Percentiles rank a stretch among this genome's conserved stretches.
phyloP scores from a whole-genome alignment of 257 asterid genomes.

The Capsicum rhomboideum region DNA sequence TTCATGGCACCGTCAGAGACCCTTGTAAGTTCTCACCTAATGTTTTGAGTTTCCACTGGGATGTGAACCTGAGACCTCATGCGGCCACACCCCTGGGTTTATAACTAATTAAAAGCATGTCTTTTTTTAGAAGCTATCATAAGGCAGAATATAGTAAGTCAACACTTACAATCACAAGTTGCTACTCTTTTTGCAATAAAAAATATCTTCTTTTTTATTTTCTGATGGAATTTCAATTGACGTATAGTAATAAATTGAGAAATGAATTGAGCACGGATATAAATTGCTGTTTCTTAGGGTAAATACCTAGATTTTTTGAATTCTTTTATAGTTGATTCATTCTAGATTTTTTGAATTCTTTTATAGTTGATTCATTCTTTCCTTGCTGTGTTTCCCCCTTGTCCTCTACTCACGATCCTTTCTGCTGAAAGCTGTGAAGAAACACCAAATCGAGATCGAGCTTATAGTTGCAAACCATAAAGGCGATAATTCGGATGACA shows the following conservation, averaged over 20 bases:
- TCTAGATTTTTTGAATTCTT: no score
- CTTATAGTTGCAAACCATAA: no score
- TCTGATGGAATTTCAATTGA: background rate
- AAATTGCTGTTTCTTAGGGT: background rate
- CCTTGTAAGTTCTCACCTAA: conserved; percentile 52
- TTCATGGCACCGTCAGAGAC: conserved; percentile 69
- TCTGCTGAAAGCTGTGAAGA: background rate
- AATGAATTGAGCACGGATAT: background rate
- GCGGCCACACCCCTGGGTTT: no score
- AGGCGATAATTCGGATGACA: no score
- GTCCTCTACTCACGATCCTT: background rate
- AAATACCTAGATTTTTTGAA: background rate
- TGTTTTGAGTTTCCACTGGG: no score
- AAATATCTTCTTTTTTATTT: background rate
- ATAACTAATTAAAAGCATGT: no score
- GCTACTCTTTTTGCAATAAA: background rate
- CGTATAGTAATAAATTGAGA: background rate
- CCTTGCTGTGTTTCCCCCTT: background rate
- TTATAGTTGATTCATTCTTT: no score
- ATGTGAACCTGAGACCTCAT: no score
- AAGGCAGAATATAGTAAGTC: background rate
- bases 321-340: background rate
- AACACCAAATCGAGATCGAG: background rate
- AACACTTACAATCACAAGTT: background rate
- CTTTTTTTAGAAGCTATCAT: background rate